Evolutionary conservation across 208 protist genomes (phyloP).

Genomic region (Angomonas desouzai): DNA sequence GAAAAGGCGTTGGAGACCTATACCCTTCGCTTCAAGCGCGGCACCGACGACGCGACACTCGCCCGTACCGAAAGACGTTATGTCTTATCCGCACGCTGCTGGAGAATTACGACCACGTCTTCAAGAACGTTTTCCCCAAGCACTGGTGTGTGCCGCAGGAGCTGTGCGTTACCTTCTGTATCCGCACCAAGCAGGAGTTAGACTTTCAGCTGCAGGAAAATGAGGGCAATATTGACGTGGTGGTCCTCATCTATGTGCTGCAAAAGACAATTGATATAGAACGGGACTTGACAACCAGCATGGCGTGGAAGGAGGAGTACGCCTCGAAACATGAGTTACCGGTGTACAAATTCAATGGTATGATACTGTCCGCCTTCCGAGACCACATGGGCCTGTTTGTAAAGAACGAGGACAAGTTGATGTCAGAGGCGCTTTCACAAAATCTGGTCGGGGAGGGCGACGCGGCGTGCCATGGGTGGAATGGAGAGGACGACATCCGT

Average conservation of each 20-base stretch:
- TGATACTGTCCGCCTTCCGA: constrained; percentile 80
- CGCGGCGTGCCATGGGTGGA: constrained; percentile 63
- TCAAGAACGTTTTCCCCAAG: constrained; percentile 77
- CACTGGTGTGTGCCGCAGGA: constrained; percentile 92
- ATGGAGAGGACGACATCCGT: constrained; percentile 45
- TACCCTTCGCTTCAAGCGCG: constrained; percentile 76
- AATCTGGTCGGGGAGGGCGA: constrained; percentile 75
- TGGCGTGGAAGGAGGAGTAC: constrained; percentile 79
- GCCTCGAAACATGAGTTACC: constrained; percentile 43
- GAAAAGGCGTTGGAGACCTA: constrained; percentile 83
- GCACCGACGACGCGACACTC: constrained; percentile 81
- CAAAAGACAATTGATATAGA: constrained; percentile 94
- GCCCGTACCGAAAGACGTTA: constrained; percentile 91
- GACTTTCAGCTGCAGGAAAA: constrained; percentile 68
- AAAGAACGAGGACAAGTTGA: constrained; percentile 76
- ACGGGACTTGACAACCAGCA: constrained; percentile 77
- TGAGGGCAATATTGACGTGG: constrained; percentile 60
- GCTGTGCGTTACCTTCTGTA: constrained; percentile 88
- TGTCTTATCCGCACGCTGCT: constrained; percentile 78
- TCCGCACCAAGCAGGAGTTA: constrained; percentile 87
- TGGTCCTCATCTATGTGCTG: constrained; percentile 85
- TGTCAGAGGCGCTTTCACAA: constrained; percentile 82
- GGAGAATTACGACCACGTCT: constrained; percentile 73
- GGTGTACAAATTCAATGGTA: constrained; percentile 78
- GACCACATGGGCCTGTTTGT: constrained; percentile 82